Evolutionary conservation across 2,329 filamentous ascomycete species (phyloP).

Genomic region (Trichoderma asperellum): DNA sequence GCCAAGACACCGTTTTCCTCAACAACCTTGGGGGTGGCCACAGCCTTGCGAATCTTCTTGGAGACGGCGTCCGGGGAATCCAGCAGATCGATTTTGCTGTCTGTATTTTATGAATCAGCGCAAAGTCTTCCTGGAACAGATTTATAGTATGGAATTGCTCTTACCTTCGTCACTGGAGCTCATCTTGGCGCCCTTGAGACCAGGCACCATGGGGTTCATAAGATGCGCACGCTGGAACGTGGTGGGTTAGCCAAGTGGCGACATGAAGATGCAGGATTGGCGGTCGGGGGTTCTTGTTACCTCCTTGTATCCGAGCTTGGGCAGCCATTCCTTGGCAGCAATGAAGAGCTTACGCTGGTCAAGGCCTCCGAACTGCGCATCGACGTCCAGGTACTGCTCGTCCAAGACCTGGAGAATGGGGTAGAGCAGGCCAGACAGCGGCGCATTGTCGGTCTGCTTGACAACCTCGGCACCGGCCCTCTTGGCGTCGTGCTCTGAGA

Average conservation of each 20-base stretch:
- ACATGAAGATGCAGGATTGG: rapidly evolving
- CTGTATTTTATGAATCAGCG: conserved; percentile 42
- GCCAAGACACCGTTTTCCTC: conserved; percentile 87
- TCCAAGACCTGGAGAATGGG: conserved; percentile 78
- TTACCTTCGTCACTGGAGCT: conserved; percentile 70
- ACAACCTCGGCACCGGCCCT: conserved; percentile 93
- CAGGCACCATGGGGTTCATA: conserved; percentile 80
- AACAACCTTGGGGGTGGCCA: conserved; percentile 72
- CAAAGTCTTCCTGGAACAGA: neutral
- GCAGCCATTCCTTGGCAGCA: conserved; percentile 81
- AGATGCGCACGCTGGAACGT: conserved; percentile 44
- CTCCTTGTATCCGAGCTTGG: conserved; percentile 81
- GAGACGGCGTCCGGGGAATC: conserved; percentile 73
- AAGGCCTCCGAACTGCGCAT: conserved; percentile 82
- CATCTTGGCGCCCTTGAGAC: conserved; percentile 86
- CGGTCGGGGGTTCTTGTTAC: conserved; percentile 35
- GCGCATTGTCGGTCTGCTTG: conserved; percentile 82
- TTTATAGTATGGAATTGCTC: neutral
- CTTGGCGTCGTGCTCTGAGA: conserved; percentile 80
- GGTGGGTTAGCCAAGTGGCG: neutral
- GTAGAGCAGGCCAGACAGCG: conserved; percentile 57
- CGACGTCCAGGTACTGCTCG: conserved; percentile 84
- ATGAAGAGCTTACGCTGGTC: conserved; percentile 92
- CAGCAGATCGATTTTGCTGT: conserved; percentile 92
- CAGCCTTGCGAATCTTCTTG: conserved; percentile 86